Percentiles rank a stretch among this genome's conserved stretches.
Evolutionary conservation across 169 alveolate species (phyloP).

Genomic region (Plasmodium malariae): DNA sequence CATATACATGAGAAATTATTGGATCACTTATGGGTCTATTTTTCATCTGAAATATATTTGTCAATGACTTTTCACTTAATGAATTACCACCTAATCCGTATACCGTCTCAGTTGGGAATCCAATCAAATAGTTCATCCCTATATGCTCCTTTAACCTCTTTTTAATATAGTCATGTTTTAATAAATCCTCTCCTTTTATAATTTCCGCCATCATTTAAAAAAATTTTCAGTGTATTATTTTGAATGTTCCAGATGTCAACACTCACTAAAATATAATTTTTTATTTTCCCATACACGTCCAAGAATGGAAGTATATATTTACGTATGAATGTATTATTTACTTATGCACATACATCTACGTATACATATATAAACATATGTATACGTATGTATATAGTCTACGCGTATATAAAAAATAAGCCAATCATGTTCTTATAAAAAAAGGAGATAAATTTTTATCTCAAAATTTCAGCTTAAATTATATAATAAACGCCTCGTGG

Average conservation of each 20-base stretch:
- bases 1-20: slow-evolving; percentile 93
- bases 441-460: too few relatives aligned
- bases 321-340: too few relatives aligned
- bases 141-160: slow-evolving; percentile 64
- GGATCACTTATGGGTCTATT: slow-evolving; percentile 96
- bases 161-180: slow-evolving; percentile 31
- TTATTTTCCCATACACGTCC: too few relatives aligned
- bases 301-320: too few relatives aligned
- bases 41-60: slow-evolving; percentile 91
- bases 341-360: background rate
- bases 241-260: too few relatives aligned
- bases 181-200: slow-evolving; percentile 44
- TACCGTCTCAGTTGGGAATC: slow-evolving; percentile 98
- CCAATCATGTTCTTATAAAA: too few relatives aligned
- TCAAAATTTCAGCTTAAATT: too few relatives aligned
- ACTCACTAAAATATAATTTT: too few relatives aligned
- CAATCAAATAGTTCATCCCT: slow-evolving; percentile 90
- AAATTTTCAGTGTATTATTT: too few relatives aligned
- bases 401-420: background rate
- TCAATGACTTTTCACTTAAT: slow-evolving; percentile 89
- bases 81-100: slow-evolving; percentile 98
- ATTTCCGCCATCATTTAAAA: slow-evolving; percentile 65
- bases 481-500: too few relatives aligned
- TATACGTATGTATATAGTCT: background rate
- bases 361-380: background rate